Percentiles rank a stretch among this genome's conserved stretches.
Conservation (phyloP, 2,329 filamentous ascomycete genomes). For the Xylaria sp. region DNA sequence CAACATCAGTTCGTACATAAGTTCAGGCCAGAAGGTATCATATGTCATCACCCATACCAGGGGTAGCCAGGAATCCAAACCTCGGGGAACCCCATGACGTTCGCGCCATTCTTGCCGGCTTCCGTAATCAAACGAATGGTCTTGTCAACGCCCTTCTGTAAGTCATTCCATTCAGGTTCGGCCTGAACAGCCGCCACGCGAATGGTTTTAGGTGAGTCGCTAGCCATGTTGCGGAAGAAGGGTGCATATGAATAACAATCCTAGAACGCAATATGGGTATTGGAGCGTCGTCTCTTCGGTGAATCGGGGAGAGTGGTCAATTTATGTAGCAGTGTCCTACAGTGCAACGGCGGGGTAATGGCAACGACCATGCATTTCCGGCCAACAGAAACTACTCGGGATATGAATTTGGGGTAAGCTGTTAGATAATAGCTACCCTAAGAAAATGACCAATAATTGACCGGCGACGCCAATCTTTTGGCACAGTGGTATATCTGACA, state of each 20-base stretch:
- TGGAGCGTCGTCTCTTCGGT: too few species aligned
- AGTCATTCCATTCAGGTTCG: conserved; percentile 65
- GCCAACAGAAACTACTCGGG: too few species aligned
- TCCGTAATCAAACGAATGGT: conserved; percentile 61
- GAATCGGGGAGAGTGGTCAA: too few species aligned
- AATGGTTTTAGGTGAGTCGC: conserved; percentile 37
- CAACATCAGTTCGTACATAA: conserved; percentile 39
- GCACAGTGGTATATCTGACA: too few species aligned
- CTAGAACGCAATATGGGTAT: too few species aligned
- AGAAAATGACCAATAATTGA: not conserved
- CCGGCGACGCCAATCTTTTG: too few species aligned
- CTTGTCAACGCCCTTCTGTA: conserved; percentile 59
- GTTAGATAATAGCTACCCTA: too few species aligned
- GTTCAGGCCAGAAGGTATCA: conserved; percentile 45
- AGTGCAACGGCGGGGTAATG: too few species aligned
- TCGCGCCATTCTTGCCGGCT: conserved; percentile 58
- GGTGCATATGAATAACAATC: too few species aligned
- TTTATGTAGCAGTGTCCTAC: too few species aligned
- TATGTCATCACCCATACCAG: conserved; percentile 46
- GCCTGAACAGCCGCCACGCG: conserved; percentile 62
- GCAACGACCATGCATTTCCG: too few species aligned
- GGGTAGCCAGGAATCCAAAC: conserved; percentile 60
- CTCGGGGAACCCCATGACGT: conserved; percentile 61
- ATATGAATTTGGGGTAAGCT: too few species aligned
- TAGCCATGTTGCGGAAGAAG: conserved; percentile 16